Evolutionary conservation across 306 rosid species (phyloP).

Genomic region (Trichosanthes cucumerina): DNA sequence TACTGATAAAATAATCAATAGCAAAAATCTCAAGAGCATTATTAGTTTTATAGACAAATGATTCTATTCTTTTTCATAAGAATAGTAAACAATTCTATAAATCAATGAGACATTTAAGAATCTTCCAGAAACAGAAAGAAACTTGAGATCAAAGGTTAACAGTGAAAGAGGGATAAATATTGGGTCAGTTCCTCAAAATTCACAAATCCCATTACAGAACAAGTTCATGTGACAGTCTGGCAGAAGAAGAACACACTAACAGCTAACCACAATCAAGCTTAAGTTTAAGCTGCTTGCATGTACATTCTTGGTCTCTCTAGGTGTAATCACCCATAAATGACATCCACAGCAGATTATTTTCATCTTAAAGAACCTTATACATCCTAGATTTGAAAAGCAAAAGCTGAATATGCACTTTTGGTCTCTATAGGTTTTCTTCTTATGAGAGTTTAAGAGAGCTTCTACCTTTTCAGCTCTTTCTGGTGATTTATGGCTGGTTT

Average conservation of each 20-base stretch:
- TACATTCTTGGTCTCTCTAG: too few relatives aligned
- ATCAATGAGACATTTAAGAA: neutral
- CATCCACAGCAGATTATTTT: neutral
- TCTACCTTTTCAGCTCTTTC: neutral
- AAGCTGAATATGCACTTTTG: neutral
- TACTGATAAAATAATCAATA: neutral
- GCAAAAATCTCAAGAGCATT: neutral
- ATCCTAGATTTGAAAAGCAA: neutral
- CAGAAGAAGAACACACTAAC: neutral
- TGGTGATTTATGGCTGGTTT: neutral
- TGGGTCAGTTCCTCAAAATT: neutral
- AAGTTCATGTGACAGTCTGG: neutral
- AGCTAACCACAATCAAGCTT: neutral
- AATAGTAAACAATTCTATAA: neutral
- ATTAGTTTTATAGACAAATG: neutral
- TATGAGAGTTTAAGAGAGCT: neutral
- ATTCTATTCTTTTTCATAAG: neutral
- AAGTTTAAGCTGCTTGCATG: neutral
- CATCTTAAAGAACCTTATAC: neutral
- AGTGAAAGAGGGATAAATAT: neutral
- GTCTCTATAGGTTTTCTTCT: neutral
- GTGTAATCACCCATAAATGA: neutral
- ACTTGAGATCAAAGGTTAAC: neutral
- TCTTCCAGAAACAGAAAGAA: neutral
- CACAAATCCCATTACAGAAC: neutral